Conservation (phyloP, 2,329 filamentous ascomycete genomes). For the Rhytidhysteron rufulum region DNA sequence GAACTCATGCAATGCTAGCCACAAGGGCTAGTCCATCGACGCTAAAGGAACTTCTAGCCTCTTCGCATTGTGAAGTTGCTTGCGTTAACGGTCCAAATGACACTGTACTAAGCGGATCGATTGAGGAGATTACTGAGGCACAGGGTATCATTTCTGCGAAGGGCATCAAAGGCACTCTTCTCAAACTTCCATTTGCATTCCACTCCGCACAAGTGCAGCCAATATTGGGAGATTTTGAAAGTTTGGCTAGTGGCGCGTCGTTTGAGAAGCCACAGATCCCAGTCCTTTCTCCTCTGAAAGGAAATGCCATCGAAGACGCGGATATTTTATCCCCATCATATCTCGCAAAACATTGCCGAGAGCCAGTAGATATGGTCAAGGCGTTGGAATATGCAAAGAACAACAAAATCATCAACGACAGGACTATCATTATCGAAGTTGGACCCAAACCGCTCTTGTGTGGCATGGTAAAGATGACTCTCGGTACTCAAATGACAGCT, state of each 20-base stretch:
- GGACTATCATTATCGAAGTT: conserved; percentile 40
- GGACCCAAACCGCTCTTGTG: conserved; percentile 46
- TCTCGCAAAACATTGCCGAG: conserved; percentile 17
- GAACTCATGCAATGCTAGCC: conserved; percentile 26
- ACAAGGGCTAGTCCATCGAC: background rate
- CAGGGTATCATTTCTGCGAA: conserved; percentile 27
- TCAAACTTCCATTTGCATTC: conserved; percentile 43
- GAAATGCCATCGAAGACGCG: conserved; percentile 36
- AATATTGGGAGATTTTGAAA: conserved; percentile 35
- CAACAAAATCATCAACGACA: conserved; percentile 13
- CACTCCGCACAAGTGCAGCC: conserved; percentile 41
- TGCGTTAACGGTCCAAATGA: conserved; percentile 35
- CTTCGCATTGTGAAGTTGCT: conserved; percentile 6
- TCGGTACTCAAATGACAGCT: background rate
- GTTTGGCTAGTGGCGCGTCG: conserved; percentile 21
- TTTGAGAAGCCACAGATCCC: conserved; percentile 18
- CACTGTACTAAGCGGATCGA: conserved; percentile 41
- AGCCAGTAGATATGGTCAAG: conserved; percentile 35
- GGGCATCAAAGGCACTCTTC: conserved; percentile 32
- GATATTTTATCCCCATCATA: conserved; percentile 38
- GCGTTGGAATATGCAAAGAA: conserved; percentile 36
- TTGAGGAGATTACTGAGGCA: conserved; percentile 29
- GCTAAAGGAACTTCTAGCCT: background rate
- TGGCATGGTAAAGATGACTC: conserved; percentile 41
- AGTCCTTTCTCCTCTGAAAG: conserved; percentile 42